Percentiles rank a stretch among this genome's conserved stretches.
These are phyloP conservation scores for Odontarrhena argentea DNA, from an alignment of 345 rosid species.

Conservation along the genomic window DNA sequence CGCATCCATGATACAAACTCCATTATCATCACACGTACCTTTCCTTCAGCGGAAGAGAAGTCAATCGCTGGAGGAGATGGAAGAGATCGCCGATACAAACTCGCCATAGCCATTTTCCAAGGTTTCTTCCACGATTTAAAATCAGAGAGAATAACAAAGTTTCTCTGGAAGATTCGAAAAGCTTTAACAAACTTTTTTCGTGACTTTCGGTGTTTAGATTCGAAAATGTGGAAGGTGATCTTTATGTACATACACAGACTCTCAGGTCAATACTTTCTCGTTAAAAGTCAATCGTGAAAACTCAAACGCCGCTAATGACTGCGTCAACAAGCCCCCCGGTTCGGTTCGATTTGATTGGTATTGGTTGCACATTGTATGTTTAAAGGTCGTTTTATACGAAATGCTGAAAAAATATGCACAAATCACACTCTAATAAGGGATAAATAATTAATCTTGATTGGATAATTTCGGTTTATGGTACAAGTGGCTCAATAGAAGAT, in stretches of 20 bases:
- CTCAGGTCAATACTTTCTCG: constrained; percentile 25
- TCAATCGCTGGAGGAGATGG: constrained; percentile 72
- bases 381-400: background rate
- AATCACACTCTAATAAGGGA: no score
- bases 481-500: background rate
- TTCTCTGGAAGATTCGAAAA: constrained; percentile 4
- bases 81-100: constrained; percentile 53
- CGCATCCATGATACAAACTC: no score
- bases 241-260: background rate
- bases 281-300: constrained; percentile 25
- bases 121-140: background rate
- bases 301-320: constrained; percentile 18
- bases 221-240: constrained; percentile 6
- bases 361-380: background rate
- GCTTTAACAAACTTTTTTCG: background rate
- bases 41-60: constrained; percentile 59
- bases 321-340: constrained; percentile 1
- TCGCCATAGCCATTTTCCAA: constrained; percentile 50
- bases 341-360: constrained; percentile 12
- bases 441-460: background rate
- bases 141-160: background rate
- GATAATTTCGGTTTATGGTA: background rate
- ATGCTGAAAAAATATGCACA: background rate
- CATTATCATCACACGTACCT: constrained; percentile 33
- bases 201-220: constrained; percentile 20